These are phyloP conservation scores for Trichoderma breve DNA, from an alignment of 2,329 filamentous ascomycete species.

Conservation along the genomic window DNA sequence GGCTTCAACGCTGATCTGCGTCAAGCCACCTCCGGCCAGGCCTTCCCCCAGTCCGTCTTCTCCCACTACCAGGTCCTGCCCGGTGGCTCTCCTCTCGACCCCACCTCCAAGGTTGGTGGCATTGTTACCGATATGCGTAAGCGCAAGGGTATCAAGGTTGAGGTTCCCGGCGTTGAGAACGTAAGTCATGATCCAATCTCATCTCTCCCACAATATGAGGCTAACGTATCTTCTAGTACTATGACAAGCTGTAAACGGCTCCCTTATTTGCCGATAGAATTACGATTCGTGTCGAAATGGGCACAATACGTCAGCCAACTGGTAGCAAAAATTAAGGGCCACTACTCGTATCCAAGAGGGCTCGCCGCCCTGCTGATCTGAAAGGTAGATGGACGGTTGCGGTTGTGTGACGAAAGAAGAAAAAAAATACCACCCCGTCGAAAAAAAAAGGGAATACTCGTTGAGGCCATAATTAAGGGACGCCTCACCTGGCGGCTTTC, in stretches of 20 bases:
- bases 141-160: slow-evolving; percentile 98
- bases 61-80: slow-evolving; percentile 98
- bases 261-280: slow-evolving; percentile 46
- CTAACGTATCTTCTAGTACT: slow-evolving; percentile 63
- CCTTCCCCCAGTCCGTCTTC: slow-evolving; percentile 98
- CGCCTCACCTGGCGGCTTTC: slow-evolving; percentile 38
- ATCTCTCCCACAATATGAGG: not conserved
- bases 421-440: slow-evolving; percentile 25
- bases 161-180: slow-evolving; percentile 91
- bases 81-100: slow-evolving; percentile 87
- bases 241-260: slow-evolving; percentile 90
- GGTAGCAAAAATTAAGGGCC: slow-evolving; percentile 33
- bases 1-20: slow-evolving; percentile 98
- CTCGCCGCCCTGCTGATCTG: slow-evolving; percentile 19
- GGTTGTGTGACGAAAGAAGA: slow-evolving; percentile 30
- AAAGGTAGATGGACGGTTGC: slow-evolving; percentile 23
- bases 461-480: slow-evolving; percentile 39
- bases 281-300: slow-evolving; percentile 43
- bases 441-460: slow-evolving; percentile 29
- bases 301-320: slow-evolving; percentile 43
- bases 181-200: slow-evolving; percentile 59
- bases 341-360: slow-evolving; percentile 31
- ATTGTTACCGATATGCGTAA: slow-evolving; percentile 90
- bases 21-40: slow-evolving; percentile 89
- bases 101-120: slow-evolving; percentile 75